Evolutionary conservation across 768 basidiomycete genomes (phyloP), one percentile per base, ranked within the genome.

Genomic region (Mycena belliarum): DNA sequence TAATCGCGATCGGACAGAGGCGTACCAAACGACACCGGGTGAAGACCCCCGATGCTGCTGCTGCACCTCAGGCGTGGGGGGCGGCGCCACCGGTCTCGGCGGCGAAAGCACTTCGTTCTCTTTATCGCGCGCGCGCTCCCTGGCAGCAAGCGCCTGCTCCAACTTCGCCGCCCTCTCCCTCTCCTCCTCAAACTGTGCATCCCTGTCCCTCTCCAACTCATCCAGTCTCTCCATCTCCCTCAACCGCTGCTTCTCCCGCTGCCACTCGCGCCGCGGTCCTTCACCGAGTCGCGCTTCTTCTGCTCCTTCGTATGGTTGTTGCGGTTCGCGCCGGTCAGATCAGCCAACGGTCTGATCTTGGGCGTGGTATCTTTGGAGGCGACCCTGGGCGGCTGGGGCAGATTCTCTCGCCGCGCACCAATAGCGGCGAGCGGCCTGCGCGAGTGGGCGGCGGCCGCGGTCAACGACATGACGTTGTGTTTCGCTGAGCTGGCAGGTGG

Each of bases 241-340:
- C 66, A 90, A 70, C 58, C 87, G 75, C 70, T 85, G 79, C 33
- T 82, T 79, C 69, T 90, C 88, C 40, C 84, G 75, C 67, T 91
- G 88, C 88, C 89, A 91, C 63, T 90, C 89, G 61, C 77, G 77
- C 63, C 85, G 14, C 89, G 77, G 56, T 88, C 82, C 55, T 79
- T 80, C 18, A 80, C 81, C 53, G 71, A 75, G 43, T 80, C 81
- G 50, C 79, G 79, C 45, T 76, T 76, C 9, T 62, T 68, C 57
- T 65, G 68, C 20, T 63, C 65, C 32, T 59, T 52, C 11, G 28
- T n/a, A n/a, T n/a, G n/a, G n/a, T n/a, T 28, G 32, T 69, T 72
- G 29, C 65, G 53, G 63, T 64, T 70, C 25, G 74, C n/a, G n/a
- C n/a, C 65, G 6, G 77, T 80, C 25, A 80, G 63, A 51, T 82